Conservation (phyloP, 768 basidiomycete genomes). For the Russula vinacea region DNA sequence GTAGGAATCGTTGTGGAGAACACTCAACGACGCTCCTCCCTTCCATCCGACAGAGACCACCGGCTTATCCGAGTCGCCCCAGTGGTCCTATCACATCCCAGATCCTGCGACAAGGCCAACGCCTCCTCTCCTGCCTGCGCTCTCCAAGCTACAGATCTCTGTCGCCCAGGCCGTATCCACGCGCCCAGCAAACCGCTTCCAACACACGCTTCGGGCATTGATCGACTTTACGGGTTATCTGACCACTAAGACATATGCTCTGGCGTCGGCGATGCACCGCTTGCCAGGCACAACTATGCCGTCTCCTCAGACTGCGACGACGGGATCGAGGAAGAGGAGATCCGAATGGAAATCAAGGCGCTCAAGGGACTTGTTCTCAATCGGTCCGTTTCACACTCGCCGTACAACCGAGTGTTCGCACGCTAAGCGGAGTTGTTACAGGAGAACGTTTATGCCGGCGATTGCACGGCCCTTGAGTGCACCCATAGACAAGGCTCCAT, state of each 20-base stretch:
- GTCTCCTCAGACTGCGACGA: conserved; percentile 28
- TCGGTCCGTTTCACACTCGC: conserved; percentile 43
- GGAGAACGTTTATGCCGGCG: conserved; percentile 28
- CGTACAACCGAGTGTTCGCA: not conserved
- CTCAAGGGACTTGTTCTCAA: conserved; percentile 78
- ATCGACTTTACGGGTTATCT: conserved; percentile 78
- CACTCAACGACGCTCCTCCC: conserved; percentile 50
- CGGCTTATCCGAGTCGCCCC: conserved; percentile 31
- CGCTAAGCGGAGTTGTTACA: conserved; percentile 1
- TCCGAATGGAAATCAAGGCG: conserved; percentile 69
- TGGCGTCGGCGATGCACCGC: conserved; percentile 32
- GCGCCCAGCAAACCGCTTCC: conserved; percentile 41
- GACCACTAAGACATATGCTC: conserved; percentile 65
- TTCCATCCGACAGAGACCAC: conserved; percentile 39
- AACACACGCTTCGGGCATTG: conserved; percentile 62
- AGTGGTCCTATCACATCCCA: conserved; percentile 44
- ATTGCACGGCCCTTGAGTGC: conserved; percentile 21
- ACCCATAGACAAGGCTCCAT: conserved; percentile 7
- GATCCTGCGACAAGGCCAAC: conserved; percentile 32
- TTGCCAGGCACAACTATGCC: conserved; percentile 28
- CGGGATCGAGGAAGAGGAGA: conserved; percentile 57
- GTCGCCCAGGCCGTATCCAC: conserved; percentile 16
- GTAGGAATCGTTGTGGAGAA: conserved; percentile 56
- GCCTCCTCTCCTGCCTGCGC: conserved; percentile 30
- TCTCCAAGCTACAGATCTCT: conserved; percentile 28